A percentile compares a stretch with the other conserved stretches of the same genome.
These are phyloP conservation scores for Paxillus rubicundulus DNA, from an alignment of 768 basidiomycete genomes.

Conservation along the genomic window DNA sequence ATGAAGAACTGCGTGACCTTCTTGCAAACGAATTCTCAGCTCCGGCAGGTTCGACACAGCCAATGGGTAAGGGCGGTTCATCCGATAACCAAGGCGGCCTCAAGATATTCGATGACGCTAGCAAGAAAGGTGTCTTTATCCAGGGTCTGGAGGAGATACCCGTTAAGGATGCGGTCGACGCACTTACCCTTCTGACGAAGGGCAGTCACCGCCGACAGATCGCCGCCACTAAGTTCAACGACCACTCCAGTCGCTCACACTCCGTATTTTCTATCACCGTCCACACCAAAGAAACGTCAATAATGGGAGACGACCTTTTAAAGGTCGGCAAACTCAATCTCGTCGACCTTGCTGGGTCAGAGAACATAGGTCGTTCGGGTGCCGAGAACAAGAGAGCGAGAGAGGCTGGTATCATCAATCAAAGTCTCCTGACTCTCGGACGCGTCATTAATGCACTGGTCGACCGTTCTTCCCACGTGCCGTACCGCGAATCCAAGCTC, in stretches of 20 bases:
- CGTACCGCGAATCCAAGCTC: conserved; percentile 96
- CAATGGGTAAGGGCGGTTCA: conserved; percentile 63
- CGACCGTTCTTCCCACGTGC: conserved; percentile 87
- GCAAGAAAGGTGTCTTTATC: conserved; percentile 86
- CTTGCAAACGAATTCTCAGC: conserved; percentile 75
- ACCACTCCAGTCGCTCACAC: conserved; percentile 95
- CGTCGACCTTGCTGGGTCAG: conserved; percentile 95
- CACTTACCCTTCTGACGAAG: conserved; percentile 78
- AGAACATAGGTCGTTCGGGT: conserved; percentile 94
- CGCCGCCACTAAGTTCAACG: conserved; percentile 96
- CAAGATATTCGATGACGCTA: conserved; percentile 91
- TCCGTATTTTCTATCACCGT: conserved; percentile 97
- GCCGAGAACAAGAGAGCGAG: conserved; percentile 93
- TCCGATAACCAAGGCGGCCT: conserved; percentile 60
- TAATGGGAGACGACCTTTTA: conserved; percentile 81
- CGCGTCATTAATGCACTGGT: conserved; percentile 96
- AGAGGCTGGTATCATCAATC: conserved; percentile 99
- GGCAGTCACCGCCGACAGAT: conserved; percentile 91
- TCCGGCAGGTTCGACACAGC: conserved; percentile 65
- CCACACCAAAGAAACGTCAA: conserved; percentile 80
- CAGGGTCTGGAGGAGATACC: conserved; percentile 91
- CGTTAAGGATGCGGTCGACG: conserved; percentile 81
- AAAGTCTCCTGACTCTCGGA: conserved; percentile 93
- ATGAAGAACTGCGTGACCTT: conserved; percentile 96
- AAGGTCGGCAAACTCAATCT: conserved; percentile 95